Evolutionary conservation across 2,329 filamentous ascomycete genomes (phyloP).

Genomic region (Fusarium ramigenum): DNA sequence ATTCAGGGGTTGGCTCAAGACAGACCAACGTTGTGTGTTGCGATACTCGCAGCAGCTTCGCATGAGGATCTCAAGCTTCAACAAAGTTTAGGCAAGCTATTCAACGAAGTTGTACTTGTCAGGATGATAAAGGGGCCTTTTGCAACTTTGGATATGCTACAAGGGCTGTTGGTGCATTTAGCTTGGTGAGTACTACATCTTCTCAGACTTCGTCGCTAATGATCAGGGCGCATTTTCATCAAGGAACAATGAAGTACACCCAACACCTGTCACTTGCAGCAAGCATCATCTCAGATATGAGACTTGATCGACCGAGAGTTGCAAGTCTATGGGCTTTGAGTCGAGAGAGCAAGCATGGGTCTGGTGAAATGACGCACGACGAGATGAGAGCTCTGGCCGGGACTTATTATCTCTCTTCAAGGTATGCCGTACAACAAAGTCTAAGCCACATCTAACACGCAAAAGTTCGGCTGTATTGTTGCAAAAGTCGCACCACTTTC

Average conservation of each 20-base stretch:
- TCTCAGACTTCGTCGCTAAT: constrained; percentile 7
- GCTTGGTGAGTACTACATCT: constrained; percentile 40
- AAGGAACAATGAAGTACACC: constrained; percentile 40
- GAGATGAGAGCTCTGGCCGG: constrained; percentile 46
- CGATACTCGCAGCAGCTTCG: constrained; percentile 42
- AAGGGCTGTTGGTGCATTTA: constrained; percentile 45
- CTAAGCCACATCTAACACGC: neutral
- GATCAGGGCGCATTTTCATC: constrained; percentile 47
- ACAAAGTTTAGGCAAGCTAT: constrained; percentile 38
- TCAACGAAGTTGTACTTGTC: constrained; percentile 42
- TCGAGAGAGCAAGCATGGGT: constrained; percentile 25
- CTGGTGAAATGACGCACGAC: constrained; percentile 36
- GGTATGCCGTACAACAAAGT: constrained; percentile 19
- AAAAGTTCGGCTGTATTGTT: constrained; percentile 38
- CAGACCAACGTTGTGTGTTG: constrained; percentile 42
- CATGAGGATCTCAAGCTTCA: constrained; percentile 38
- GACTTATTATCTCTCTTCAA: constrained; percentile 46
- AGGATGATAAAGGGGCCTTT: constrained; percentile 40
- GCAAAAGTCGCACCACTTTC: constrained; percentile 45
- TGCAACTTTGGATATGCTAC: constrained; percentile 43
- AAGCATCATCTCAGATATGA: constrained; percentile 46
- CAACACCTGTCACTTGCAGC: constrained; percentile 46
- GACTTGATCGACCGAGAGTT: constrained; percentile 43
- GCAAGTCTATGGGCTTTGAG: constrained; percentile 44
- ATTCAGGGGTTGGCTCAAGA: constrained; percentile 34